phyloP scores from a whole-genome alignment of 106 monocot species.

The Platanthera guangdongensis region DNA sequence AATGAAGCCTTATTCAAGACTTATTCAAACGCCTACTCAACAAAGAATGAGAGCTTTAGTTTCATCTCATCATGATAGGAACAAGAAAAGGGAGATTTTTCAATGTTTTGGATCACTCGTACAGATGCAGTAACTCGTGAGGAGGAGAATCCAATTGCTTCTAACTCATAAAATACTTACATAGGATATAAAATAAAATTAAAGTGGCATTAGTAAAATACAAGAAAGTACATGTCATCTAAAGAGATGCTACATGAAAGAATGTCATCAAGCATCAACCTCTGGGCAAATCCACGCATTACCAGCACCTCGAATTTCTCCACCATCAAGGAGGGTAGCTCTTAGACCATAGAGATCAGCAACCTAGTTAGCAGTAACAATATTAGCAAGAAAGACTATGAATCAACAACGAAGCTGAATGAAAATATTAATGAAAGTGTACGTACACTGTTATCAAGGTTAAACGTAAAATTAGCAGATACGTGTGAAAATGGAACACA shows the following conservation, averaged over 20 bases:
- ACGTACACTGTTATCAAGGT: slow-evolving; percentile 94
- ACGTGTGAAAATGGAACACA: slow-evolving; percentile 88
- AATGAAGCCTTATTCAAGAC: too few species aligned
- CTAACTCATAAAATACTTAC: too few species aligned
- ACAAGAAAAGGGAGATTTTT: too few species aligned
- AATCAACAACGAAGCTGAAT: neutral
- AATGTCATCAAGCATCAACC: slow-evolving; percentile 29
- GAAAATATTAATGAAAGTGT: neutral
- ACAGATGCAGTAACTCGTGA: too few species aligned
- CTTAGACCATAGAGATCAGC: slow-evolving; percentile 98
- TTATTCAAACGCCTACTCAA: too few species aligned
- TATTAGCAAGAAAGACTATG: slow-evolving; percentile 1
- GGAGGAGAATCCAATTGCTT: too few species aligned
- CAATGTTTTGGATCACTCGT: too few species aligned
- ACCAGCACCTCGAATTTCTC: slow-evolving; percentile 99
- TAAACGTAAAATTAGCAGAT: slow-evolving; percentile 96
- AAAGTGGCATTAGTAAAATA: neutral
- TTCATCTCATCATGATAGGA: too few species aligned
- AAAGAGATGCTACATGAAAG: neutral
- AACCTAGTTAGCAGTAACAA: slow-evolving; percentile 42
- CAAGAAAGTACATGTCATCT: neutral
- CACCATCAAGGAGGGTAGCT: slow-evolving; percentile 82
- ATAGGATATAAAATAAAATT: neutral
- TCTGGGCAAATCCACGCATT: slow-evolving; percentile 98
- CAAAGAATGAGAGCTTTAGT: too few species aligned